Base-by-base conservation (phyloP, 192 early-diverging fungal genomes). In the Coemansia sp. region DNA sequence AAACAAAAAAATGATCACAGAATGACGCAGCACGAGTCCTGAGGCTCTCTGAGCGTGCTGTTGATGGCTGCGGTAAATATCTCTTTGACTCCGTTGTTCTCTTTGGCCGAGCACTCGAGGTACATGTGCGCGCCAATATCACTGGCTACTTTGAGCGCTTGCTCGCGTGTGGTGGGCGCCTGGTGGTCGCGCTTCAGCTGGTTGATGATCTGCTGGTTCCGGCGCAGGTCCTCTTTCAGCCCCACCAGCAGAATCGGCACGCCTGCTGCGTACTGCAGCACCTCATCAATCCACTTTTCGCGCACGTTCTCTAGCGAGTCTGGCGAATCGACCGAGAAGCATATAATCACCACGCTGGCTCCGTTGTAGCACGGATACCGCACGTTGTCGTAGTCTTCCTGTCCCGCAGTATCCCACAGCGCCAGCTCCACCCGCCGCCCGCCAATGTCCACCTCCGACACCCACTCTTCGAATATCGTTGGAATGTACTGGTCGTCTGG, bases 321-420 rank as follows among this genome's bases (percentile, higher is more conserved):
- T 23, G 87, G 88, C 25, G 90, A 88, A 65, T 90, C 92, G 48
- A 97, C 86, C 51, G 92, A 87, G 68, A 96, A 97, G 80, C 92
- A 94, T 64, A 98, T 92, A 56, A 98, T 80, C 59, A 98, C 90
- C 48, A 95, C 92, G 78, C 95, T 86, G n/a, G 93, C 89, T 71
- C 92, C 94, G 11, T 93, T 89, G 71, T 97, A 98, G n/a, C 90
- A 94, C 60, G 96, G 83, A 15, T 90, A 88, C 38, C 95, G 89
- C 67, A 98, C 81, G 63, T 93, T 90, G 82, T 97, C 94, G 73
- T 96, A 96, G 75, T 98, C 96, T 82, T 97, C 94, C 68, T 96
- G 94, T 88, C 95, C 71, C 57, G 95, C 94, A 61, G 95, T 97
- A 88, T 98, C 96, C 94, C 94, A 98, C 21, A 98, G 79, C 42